Evolutionary conservation across 768 basidiomycete species (phyloP), one percentile per base, ranked within the genome.

Genomic region (Dacryopinax spathularia): DNA sequence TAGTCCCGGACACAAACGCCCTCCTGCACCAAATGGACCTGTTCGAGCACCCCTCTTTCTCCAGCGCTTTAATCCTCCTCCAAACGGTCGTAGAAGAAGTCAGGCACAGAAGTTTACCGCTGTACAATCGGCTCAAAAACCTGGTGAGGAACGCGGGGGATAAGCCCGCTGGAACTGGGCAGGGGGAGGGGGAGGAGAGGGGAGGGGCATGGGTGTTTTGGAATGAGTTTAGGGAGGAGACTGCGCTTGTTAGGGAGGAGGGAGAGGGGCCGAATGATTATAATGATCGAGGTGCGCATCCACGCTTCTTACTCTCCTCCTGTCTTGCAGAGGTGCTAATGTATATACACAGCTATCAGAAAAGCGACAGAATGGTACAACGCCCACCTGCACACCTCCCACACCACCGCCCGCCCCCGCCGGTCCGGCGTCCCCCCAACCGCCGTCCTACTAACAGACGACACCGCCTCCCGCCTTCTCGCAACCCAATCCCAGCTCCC

Each of bases 71-170:
- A 62, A 86, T 99, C 63, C 77, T 99, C 25, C 82, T 96, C 1
- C 95, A 98, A 75, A 99, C 95, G 0, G 94, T 97, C 1, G 78
- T 98, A 61, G 90, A 96, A 67, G 96, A 99, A 83, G 92, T 97
- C 65, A 82, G 95, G 64, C 96, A 98, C 72, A 82, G 96, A 20
- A 92, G 89, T 0, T 76, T 98, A 27, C 95, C 95, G 2, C 76
- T 98, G 16, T 92, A 91, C 75, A 97, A 93, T 72, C 87, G 94
- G 33, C 80, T 99, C 66, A 94, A 90, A 69, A 83, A 87, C 0
- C 79, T 98, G 56, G 80, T 87, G 33, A 88, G 84, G 66, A 82
- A 85, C 67, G 95, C 97, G 64, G 91, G 91, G 65, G 92, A 91
- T n/a, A n/a, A n/a, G n/a, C n/a, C n/a, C n/a, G n/a, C n/a, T n/a